Evolutionary conservation across 2,329 filamentous ascomycete genomes (phyloP).

Genomic region (Domatiomyces globalis): DNA sequence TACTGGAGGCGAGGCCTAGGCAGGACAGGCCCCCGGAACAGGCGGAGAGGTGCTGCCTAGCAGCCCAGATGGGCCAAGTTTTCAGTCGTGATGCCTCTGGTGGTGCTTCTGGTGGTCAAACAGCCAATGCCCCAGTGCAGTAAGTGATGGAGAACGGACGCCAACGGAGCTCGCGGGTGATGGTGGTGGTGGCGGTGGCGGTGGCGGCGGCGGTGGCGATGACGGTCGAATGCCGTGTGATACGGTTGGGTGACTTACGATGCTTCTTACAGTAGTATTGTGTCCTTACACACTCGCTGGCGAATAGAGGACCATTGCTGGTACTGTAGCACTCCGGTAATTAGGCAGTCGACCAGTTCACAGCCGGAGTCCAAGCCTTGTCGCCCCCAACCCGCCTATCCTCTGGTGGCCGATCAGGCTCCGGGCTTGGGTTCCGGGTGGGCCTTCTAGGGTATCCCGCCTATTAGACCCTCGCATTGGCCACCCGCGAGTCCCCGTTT

Average conservation of each 20-base stretch:
- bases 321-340: not conserved
- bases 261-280: too few relatives aligned
- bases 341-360: not conserved
- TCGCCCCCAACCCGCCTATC: not conserved
- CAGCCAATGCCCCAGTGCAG: not conserved
- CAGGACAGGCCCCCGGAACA: constrained; percentile 3
- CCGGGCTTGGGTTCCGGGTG: too few relatives aligned
- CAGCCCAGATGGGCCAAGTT: not conserved
- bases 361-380: too few relatives aligned
- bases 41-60: not conserved
- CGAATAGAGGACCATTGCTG: too few relatives aligned
- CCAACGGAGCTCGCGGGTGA: too few relatives aligned
- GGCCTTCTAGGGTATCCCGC: not conserved
- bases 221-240: too few relatives aligned
- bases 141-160: too few relatives aligned
- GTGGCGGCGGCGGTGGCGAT: too few relatives aligned
- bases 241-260: too few relatives aligned
- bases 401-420: not conserved
- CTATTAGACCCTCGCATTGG: not conserved
- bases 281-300: too few relatives aligned
- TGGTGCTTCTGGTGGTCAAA: not conserved
- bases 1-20: constrained; percentile 2
- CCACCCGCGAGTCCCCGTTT: too few relatives aligned
- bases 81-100: not conserved
- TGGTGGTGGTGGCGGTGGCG: too few relatives aligned